A percentile compares a stretch with the other conserved stretches of the same genome.
phyloP scores from a whole-genome alignment of 2,329 filamentous ascomycete species.

The Magnaporthales sp. region DNA sequence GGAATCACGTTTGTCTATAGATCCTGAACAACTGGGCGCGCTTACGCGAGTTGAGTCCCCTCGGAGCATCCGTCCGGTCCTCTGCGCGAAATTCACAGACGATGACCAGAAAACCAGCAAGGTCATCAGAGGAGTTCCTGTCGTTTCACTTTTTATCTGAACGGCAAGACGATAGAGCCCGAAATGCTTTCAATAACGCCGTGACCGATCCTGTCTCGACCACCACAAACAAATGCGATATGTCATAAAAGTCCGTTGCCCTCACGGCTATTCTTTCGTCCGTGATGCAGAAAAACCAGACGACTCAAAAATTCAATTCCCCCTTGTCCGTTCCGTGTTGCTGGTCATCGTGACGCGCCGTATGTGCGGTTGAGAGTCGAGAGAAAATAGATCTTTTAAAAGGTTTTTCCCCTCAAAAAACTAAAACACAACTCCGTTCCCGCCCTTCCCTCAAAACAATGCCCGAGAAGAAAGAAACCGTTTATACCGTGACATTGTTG shows the following conservation, averaged over 20 bases:
- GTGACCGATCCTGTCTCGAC: slow-evolving; percentile 4
- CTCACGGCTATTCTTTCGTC: not conserved
- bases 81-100: not conserved
- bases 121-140: not conserved
- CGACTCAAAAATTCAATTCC: slow-evolving; percentile 1
- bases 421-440: slow-evolving; percentile 1
- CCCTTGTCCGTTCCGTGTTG: not conserved
- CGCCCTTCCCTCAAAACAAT: slow-evolving; percentile 1
- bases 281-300: slow-evolving; percentile 2
- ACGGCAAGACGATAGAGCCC: slow-evolving; percentile 3
- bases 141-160: slow-evolving; percentile 4
- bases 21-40: too few relatives aligned
- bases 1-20: not conserved
- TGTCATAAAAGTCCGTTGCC: slow-evolving; percentile 1
- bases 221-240: slow-evolving; percentile 3
- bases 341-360: slow-evolving; percentile 1
- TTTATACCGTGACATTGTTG: slow-evolving; percentile 7
- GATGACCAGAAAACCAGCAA: not conserved
- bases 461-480: not conserved
- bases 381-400: slow-evolving; percentile 1
- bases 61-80: not conserved
- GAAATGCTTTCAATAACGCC: slow-evolving; percentile 5
- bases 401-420: not conserved
- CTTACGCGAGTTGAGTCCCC: not conserved
- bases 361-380: slow-evolving; percentile 4